Evolutionary conservation across 2,329 filamentous ascomycete species (phyloP), one percentile per base, ranked within the genome.

Genomic region (Neocucurbitaria cava): DNA sequence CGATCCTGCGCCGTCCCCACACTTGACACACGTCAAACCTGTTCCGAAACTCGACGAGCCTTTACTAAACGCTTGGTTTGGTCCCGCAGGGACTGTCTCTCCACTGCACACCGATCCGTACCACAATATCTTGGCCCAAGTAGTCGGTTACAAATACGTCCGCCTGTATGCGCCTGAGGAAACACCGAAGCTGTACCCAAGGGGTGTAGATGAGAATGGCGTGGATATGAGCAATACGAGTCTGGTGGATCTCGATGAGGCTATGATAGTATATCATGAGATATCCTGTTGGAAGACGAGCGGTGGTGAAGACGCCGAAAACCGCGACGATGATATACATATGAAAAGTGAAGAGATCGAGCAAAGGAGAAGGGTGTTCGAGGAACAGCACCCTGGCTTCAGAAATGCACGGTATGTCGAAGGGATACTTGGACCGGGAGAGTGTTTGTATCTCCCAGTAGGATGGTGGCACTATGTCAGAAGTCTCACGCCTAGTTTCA

Each of bases 391-490:
- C 73, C 82, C 83, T 1, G 72, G 76, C 0, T 90, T 96, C 60
- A 73, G 74, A 44, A 74, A 81, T 0, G 81, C 90, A 1, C 79
- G 83, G 49, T 94, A 89, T 70, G 77, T 90, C 30, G 95, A 99
- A 69, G 88, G 88, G 51, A 83, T 98, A 1, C 77, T 99, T 5
- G 85, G 83, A 26, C 89, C 90, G 0, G 95, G 94, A 0, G 92
- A 99, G 48, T 89, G 87, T 60, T 73, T 99, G 48, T 95, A 96
- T 72, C 91, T 99, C 48, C 95, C 95, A 0, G 83, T 91, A 5
- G 95, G 94, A 0, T 99, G 95, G 94, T 99, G 95, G 95, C 95
- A 99, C 79, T 98, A 97, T 75, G 91, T 98, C 3, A 83, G 90
- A 55, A 92, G 92, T 45, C 72, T 98, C 68, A 92, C 87, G 52